Conservation (phyloP, 2,329 filamentous ascomycete species). For the Niveomyces coronatus region DNA sequence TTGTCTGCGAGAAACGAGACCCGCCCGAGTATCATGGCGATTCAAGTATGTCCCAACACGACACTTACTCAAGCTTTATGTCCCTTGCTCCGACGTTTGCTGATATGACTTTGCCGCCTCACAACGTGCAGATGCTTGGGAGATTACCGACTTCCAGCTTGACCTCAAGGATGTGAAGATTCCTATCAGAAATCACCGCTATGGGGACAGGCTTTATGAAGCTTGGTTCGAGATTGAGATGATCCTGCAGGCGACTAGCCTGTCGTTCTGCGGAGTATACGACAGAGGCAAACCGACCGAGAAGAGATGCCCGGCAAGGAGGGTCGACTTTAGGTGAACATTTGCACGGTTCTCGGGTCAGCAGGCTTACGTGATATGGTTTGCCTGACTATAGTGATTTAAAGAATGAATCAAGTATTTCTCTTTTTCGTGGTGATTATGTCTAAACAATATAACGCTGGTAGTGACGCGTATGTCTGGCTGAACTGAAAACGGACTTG, state of each 20-base stretch:
- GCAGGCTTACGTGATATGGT: background rate
- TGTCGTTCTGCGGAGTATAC: slow-evolving; percentile 1
- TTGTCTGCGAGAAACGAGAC: slow-evolving; percentile 1
- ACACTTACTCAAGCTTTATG: background rate
- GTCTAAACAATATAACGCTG: background rate
- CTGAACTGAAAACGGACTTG: background rate
- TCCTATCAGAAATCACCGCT: background rate
- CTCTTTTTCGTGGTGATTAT: background rate
- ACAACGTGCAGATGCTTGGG: slow-evolving; percentile 1
- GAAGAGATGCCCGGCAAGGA: slow-evolving; percentile 2
- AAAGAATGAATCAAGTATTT: background rate
- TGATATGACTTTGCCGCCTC: background rate
- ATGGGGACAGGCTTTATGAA: background rate
- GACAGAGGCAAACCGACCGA: slow-evolving; percentile 1
- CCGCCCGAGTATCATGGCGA: background rate
- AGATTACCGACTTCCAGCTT: slow-evolving; percentile 1
- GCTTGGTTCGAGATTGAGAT: slow-evolving; percentile 3
- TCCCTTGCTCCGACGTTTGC: background rate
- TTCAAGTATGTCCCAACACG: slow-evolving; percentile 1
- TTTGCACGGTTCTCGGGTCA: background rate
- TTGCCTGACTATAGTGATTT: background rate
- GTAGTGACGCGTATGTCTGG: background rate
- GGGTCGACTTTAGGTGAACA: background rate
- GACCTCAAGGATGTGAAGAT: background rate
- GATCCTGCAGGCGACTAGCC: slow-evolving; percentile 2